A percentile compares a stretch with the other conserved stretches of the same genome.
phyloP scores from a whole-genome alignment of 2,329 filamentous ascomycete species.

The Monilinia aucupariae region DNA sequence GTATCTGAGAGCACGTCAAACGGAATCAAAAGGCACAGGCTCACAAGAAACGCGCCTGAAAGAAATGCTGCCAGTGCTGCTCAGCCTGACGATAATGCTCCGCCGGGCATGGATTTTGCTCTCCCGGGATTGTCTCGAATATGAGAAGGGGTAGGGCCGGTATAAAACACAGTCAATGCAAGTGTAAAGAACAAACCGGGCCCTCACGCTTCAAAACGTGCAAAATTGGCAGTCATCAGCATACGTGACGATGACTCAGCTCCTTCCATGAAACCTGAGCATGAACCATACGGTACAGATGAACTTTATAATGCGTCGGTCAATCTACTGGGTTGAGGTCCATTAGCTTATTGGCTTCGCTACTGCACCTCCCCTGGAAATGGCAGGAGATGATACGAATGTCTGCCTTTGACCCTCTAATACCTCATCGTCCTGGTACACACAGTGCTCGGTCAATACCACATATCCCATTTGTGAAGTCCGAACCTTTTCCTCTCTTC shows the following conservation, averaged over 20 bases:
- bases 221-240: neutral
- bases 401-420: no score
- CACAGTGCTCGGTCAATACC: no score
- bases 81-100: neutral
- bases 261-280: neutral
- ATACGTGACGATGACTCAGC: neutral
- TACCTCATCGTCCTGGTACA: no score
- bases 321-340: neutral
- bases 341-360: neutral
- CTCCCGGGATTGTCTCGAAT: neutral
- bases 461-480: no score
- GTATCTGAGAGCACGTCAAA: neutral
- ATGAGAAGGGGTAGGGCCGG: neutral
- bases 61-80: neutral
- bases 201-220: neutral
- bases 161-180: no score
- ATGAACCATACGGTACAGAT: neutral
- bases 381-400: neutral
- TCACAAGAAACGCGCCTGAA: neutral
- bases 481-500: no score
- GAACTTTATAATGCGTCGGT: neutral
- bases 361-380: no score
- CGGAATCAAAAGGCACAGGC: neutral
- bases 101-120: neutral
- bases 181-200: no score